Evolutionary conservation across 345 rosid genomes (phyloP).

Genomic region (Pugionium dolabratum): DNA sequence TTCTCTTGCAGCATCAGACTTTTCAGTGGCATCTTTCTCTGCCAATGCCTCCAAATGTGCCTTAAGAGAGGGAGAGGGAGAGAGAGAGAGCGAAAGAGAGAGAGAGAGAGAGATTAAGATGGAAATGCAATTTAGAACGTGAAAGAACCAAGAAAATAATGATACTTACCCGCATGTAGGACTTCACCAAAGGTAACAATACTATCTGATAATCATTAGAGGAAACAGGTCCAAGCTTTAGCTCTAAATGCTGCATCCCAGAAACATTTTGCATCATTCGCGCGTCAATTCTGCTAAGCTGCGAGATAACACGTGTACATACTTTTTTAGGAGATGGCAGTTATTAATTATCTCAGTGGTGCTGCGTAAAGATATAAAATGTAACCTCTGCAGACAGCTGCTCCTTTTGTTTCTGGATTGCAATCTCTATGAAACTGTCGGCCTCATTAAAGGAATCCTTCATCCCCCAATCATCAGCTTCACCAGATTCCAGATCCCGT

Average conservation of each 20-base stretch:
- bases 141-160: not conserved
- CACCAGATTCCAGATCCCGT: constrained; percentile 85
- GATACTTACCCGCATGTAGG: constrained; percentile 74
- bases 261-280: constrained; percentile 64
- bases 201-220: constrained; percentile 66
- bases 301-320: constrained; percentile 38
- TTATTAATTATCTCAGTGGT: constrained; percentile 7
- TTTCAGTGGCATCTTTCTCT: constrained; percentile 92
- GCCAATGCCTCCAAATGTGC: constrained; percentile 87
- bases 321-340: constrained; percentile 1
- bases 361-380: constrained; percentile 26
- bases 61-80: constrained; percentile 40
- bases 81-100: not conserved
- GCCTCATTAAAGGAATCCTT: constrained; percentile 68
- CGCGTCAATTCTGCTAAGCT: constrained; percentile 89
- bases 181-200: constrained; percentile 71
- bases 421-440: constrained; percentile 76
- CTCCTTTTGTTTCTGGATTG: constrained; percentile 80
- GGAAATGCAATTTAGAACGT: constrained; percentile 7
- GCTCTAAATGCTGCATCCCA: constrained; percentile 84
- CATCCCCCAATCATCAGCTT: constrained; percentile 70
- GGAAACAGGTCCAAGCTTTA: constrained; percentile 72
- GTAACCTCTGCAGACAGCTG: constrained; percentile 76
- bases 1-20: constrained; percentile 97
- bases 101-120: constrained; percentile 9